Conservation (phyloP, 495 filamentous ascomycete genomes). For the Hyaloscypha finlandica region DNA sequence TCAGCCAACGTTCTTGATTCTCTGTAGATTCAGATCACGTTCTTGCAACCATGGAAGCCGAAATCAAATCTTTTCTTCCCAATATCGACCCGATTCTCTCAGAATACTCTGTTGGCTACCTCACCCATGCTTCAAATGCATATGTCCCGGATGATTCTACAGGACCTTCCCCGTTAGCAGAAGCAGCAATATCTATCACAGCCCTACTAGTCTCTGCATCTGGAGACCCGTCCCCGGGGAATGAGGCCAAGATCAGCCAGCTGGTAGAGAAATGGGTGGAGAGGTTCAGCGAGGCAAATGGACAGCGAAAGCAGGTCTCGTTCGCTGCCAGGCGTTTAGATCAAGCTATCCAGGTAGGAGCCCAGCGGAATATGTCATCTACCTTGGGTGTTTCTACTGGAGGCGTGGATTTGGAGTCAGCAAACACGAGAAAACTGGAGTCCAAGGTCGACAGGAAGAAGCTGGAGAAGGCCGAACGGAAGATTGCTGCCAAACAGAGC, state of each 20-base stretch:
- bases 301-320: slow-evolving; percentile 66
- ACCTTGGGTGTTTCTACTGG: slow-evolving; percentile 85
- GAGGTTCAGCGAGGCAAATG: slow-evolving; percentile 72
- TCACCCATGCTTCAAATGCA: slow-evolving; percentile 86
- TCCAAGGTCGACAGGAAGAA: slow-evolving; percentile 98
- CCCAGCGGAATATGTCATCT: slow-evolving; percentile 92
- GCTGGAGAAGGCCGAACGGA: slow-evolving; percentile 97
- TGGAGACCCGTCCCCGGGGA: slow-evolving; percentile 67
- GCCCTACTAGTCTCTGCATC: slow-evolving; percentile 89
- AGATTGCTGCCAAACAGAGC: slow-evolving; percentile 97
- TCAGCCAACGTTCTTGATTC: background rate
- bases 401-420: slow-evolving; percentile 89
- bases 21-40: background rate
- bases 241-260: slow-evolving; percentile 74
- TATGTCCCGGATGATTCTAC: slow-evolving; percentile 75
- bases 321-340: slow-evolving; percentile 84
- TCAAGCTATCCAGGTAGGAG: slow-evolving; percentile 92
- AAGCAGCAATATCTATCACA: slow-evolving; percentile 82
- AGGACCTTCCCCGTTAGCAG: slow-evolving; percentile 71
- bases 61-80: slow-evolving; percentile 85
- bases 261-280: slow-evolving; percentile 91
- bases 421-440: slow-evolving; percentile 88
- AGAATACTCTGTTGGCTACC: slow-evolving; percentile 91
- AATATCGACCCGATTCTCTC: slow-evolving; percentile 87
- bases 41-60: slow-evolving; percentile 72